Percentiles rank a stretch among this genome's conserved stretches.
These are phyloP conservation scores for Xylaria nigripes DNA, from an alignment of 495 filamentous ascomycete genomes.

Conservation along the genomic window DNA sequence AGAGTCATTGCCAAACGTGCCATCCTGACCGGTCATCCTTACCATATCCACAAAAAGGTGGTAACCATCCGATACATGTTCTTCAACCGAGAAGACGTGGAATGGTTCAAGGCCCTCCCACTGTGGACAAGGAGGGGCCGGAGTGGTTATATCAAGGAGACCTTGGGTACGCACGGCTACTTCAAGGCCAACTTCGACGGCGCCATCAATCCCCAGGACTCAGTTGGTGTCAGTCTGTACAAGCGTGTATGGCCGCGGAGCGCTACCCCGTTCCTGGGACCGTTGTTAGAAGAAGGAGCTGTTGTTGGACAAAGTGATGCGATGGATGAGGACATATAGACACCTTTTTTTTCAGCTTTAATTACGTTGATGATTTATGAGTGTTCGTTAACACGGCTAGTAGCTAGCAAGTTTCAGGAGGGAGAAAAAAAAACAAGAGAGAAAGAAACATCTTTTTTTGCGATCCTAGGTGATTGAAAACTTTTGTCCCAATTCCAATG, in stretches of 20 bases:
- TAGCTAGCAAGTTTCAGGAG: background rate
- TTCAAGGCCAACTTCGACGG: conserved; percentile 98
- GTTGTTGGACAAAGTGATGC: conserved; percentile 18
- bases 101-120: conserved; percentile 93
- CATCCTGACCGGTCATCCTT: conserved; percentile 91
- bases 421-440: too few relatives aligned
- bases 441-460: too few relatives aligned
- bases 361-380: background rate
- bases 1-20: conserved; percentile 90
- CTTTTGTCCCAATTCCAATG: too few relatives aligned
- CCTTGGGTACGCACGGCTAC: conserved; percentile 92
- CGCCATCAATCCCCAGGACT: conserved; percentile 88
- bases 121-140: conserved; percentile 88
- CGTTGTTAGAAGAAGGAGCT: conserved; percentile 26
- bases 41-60: conserved; percentile 94
- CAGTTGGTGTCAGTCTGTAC: conserved; percentile 85
- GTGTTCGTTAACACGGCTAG: conserved; percentile 1
- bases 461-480: too few relatives aligned
- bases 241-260: conserved; percentile 83
- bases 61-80: conserved; percentile 99
- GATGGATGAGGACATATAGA: conserved; percentile 36
- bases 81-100: conserved; percentile 89
- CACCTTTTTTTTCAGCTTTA: conserved; percentile 6
- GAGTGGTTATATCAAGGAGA: conserved; percentile 84
- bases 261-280: conserved; percentile 45